These are phyloP conservation scores for Pseudogymnoascus sp. DNA, from an alignment of 2,329 filamentous ascomycete species.

Conservation along the genomic window DNA sequence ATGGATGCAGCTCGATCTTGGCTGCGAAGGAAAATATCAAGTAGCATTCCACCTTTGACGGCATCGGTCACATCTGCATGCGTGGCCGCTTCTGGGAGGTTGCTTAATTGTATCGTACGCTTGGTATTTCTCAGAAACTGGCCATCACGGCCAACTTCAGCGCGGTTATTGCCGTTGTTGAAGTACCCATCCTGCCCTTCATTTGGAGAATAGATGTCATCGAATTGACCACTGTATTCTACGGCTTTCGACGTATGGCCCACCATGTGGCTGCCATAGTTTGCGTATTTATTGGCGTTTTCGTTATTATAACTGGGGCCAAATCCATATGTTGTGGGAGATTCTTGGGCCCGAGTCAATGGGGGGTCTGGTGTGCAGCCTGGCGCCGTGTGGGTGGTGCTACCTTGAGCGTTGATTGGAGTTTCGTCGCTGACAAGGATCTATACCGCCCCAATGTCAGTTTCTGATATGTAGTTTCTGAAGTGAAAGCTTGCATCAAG, in stretches of 20 bases:
- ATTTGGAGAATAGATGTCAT: background rate
- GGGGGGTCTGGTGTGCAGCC: constrained; percentile 15
- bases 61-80: constrained; percentile 58
- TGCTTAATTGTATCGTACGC: constrained; percentile 56
- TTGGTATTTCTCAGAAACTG: constrained; percentile 27
- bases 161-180: constrained; percentile 20
- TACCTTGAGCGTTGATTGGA: constrained; percentile 14
- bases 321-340: constrained; percentile 20
- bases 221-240: background rate
- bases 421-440: constrained; percentile 22
- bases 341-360: constrained; percentile 15
- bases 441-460: constrained; percentile 18
- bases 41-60: constrained; percentile 62
- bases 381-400: constrained; percentile 12
- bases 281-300: background rate
- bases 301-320: background rate
- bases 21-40: constrained; percentile 59
- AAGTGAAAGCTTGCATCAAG: constrained; percentile 29
- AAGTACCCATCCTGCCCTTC: constrained; percentile 19
- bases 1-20: constrained; percentile 56
- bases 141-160: constrained; percentile 15
- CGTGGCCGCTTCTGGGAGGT: constrained; percentile 54
- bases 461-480: background rate
- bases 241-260: background rate
- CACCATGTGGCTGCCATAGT: background rate